Percentiles rank a stretch among this genome's conserved stretches.
phyloP scores from a whole-genome alignment of 2,329 filamentous ascomycete genomes.

The Venturia nashicola region DNA sequence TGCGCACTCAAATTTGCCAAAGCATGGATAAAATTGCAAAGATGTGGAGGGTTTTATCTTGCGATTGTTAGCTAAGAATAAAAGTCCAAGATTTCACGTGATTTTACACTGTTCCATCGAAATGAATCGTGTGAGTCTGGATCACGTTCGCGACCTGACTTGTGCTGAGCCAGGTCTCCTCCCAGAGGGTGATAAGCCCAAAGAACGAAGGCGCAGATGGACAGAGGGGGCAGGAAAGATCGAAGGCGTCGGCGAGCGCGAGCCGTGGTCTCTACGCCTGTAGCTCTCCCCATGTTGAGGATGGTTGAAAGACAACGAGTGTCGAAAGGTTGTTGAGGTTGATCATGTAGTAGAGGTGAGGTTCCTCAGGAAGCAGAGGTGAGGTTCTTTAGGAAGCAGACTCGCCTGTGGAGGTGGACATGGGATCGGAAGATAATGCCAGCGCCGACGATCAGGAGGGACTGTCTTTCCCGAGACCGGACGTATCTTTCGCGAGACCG shows the following conservation, averaged over 20 bases:
- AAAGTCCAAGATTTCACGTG: neutral
- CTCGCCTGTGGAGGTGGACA: too few relatives aligned
- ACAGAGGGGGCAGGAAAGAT: neutral
- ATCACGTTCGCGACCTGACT: neutral
- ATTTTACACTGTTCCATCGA: neutral
- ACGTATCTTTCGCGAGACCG: too few relatives aligned
- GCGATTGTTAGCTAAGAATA: neutral
- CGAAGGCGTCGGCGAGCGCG: neutral
- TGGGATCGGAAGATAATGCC: too few relatives aligned
- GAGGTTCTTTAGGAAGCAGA: too few relatives aligned
- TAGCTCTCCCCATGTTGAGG: neutral
- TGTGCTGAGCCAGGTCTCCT: neutral
- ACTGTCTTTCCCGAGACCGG: too few relatives aligned
- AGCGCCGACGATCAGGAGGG: too few relatives aligned
- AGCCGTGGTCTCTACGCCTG: neutral
- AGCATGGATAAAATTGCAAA: slow-evolving; percentile 26
- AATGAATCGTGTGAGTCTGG: neutral
- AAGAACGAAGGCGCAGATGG: neutral
- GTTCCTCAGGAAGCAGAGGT: too few relatives aligned
- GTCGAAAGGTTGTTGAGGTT: too few relatives aligned
- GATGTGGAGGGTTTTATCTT: slow-evolving; percentile 8
- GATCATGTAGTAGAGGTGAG: too few relatives aligned
- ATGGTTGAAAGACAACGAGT: neutral
- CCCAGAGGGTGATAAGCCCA: neutral
- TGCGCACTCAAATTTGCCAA: slow-evolving; percentile 35